Evolutionary conservation across 2,329 filamentous ascomycete genomes (phyloP).

Genomic region (Aspergillus thermomutatus): DNA sequence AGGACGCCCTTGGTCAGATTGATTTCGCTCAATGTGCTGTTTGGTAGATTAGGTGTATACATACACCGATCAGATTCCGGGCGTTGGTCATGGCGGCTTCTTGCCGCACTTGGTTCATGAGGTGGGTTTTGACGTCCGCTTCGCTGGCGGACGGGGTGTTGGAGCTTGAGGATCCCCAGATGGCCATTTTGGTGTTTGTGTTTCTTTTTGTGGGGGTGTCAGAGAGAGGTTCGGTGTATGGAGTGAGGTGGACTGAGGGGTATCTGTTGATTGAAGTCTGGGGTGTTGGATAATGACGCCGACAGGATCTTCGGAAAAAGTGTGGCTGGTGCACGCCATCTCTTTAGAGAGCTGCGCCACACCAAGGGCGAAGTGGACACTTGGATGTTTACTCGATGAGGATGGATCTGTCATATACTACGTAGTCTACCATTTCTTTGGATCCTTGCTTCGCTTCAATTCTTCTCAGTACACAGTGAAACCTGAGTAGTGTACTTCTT

Average conservation of each 20-base stretch:
- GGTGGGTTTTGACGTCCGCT: conserved; percentile 47
- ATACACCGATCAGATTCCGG: conserved; percentile 66
- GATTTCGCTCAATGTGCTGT: background rate
- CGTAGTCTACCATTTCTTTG: conserved; percentile 1
- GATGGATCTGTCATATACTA: conserved; percentile 13
- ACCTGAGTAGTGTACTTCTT: background rate
- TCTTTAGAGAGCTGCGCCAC: conserved; percentile 13
- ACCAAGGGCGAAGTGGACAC: conserved; percentile 21
- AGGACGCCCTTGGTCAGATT: background rate
- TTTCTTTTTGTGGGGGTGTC: background rate
- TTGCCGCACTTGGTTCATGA: conserved; percentile 63
- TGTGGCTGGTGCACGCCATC: conserved; percentile 14
- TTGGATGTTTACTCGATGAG: conserved; percentile 14
- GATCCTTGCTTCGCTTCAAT: background rate
- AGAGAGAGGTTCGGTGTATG: background rate
- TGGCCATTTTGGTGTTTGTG: conserved; percentile 28
- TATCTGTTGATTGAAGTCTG: background rate
- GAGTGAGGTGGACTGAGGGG: background rate
- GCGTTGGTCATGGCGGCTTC: conserved; percentile 68
- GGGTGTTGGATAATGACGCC: conserved; percentile 3
- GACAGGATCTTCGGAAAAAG: background rate
- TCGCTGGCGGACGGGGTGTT: conserved; percentile 19
- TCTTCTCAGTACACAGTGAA: background rate
- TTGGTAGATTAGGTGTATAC: conserved; percentile 16
- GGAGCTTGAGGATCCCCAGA: conserved; percentile 37